Percentiles rank a stretch among this genome's conserved stretches.
phyloP scores from a whole-genome alignment of 2,329 filamentous ascomycete genomes.

The Onygenales sp. region DNA sequence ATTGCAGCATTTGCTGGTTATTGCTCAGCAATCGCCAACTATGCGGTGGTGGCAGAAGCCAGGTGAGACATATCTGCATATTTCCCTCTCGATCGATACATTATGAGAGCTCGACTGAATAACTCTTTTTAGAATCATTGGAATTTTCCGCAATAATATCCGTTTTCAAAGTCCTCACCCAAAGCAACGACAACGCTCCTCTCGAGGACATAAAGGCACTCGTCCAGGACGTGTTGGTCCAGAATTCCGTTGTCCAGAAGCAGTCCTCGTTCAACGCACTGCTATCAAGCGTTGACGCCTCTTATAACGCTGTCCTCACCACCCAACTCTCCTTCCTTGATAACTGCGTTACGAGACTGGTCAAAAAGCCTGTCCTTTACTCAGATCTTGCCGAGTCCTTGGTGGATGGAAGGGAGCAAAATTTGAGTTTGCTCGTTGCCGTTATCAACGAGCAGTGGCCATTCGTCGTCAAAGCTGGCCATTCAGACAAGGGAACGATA shows the following conservation, averaged over 20 bases:
- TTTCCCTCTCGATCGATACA: constrained; percentile 7
- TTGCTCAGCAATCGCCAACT: constrained; percentile 69
- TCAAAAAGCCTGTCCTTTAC: constrained; percentile 69
- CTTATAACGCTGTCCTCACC: constrained; percentile 22
- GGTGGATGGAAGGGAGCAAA: constrained; percentile 18
- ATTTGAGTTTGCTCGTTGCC: constrained; percentile 56
- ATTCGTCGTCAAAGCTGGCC: constrained; percentile 50
- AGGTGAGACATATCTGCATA: constrained; percentile 26
- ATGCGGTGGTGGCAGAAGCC: constrained; percentile 86
- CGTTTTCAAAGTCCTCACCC: constrained; percentile 29
- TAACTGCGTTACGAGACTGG: constrained; percentile 68
- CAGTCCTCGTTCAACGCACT: constrained; percentile 28
- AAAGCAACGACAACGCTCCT: constrained; percentile 21
- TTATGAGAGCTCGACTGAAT: constrained; percentile 4
- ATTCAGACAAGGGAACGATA: constrained; percentile 33
- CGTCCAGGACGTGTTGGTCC: constrained; percentile 25
- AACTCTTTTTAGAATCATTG: constrained; percentile 22
- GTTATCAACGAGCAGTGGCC: constrained; percentile 69
- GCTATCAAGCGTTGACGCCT: constrained; percentile 26
- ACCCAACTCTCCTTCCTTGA: constrained; percentile 64
- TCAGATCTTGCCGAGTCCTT: constrained; percentile 45
- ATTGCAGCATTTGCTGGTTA: constrained; percentile 68
- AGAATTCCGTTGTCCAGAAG: constrained; percentile 28
- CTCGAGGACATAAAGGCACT: constrained; percentile 25
- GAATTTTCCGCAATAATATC: constrained; percentile 33